A percentile compares a stretch with the other conserved stretches of the same genome.
These are phyloP conservation scores for Aleurites moluccanus DNA, from an alignment of 441 rosid species.

Conservation along the genomic window DNA sequence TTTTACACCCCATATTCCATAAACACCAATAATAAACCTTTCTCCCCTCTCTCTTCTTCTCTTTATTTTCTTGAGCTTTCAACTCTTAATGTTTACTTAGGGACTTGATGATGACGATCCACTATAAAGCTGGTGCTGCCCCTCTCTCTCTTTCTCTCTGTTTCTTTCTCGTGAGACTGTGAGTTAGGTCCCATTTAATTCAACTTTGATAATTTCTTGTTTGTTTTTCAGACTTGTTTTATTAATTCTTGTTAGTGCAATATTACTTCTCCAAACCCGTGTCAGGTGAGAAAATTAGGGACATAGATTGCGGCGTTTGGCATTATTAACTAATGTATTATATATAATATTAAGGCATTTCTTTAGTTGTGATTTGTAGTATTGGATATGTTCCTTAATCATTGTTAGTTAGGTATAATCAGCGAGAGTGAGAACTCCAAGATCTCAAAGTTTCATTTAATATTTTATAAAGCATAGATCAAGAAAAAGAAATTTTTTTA, in stretches of 20 bases:
- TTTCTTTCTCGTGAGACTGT: slow-evolving; percentile 9
- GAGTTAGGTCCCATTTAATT: slow-evolving; percentile 36
- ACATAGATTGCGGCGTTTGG: background rate
- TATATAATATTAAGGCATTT: background rate
- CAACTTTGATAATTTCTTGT: slow-evolving; percentile 3
- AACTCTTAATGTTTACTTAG: slow-evolving; percentile 16
- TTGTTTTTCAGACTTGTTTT: slow-evolving; percentile 12
- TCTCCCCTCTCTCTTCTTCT: background rate
- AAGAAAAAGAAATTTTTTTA: background rate
- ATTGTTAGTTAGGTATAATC: background rate
- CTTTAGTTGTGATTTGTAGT: background rate
- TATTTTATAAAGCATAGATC: background rate
- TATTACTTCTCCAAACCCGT: background rate
- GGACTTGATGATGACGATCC: slow-evolving; percentile 9
- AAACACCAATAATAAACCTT: background rate
- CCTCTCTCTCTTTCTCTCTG: slow-evolving; percentile 5
- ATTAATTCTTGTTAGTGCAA: background rate
- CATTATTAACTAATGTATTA: background rate
- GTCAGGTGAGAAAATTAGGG: background rate
- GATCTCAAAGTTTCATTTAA: slow-evolving; percentile 2
- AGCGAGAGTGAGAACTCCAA: background rate
- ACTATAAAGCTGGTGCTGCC: slow-evolving; percentile 24
- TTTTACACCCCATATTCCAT: background rate
- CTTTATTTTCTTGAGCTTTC: slow-evolving; percentile 9
- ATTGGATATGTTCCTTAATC: background rate